Conservation (phyloP, 2,329 filamentous ascomycete species). For the Metarhizium rileyi region DNA sequence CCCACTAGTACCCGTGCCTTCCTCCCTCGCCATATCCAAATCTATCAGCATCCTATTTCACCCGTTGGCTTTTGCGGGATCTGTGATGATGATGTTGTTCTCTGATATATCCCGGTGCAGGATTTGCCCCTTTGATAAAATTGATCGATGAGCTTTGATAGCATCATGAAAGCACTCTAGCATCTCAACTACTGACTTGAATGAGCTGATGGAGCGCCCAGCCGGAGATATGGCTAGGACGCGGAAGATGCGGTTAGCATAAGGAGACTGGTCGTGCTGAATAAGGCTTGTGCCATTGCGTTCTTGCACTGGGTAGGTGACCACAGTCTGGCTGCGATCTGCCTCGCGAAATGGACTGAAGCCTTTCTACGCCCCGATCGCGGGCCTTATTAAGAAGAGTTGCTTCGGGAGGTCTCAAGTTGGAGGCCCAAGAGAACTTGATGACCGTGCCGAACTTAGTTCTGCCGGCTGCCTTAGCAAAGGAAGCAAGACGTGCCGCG, state of each 20-base stretch:
- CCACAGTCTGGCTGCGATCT: not conserved
- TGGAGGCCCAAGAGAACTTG: not conserved
- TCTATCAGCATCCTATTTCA: constrained; percentile 8
- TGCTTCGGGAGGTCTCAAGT: not conserved
- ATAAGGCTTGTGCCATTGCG: not conserved
- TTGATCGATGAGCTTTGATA: constrained; percentile 5
- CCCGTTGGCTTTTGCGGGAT: constrained; percentile 1
- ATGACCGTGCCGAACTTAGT: not conserved
- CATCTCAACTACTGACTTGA: constrained; percentile 5
- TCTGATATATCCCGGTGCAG: constrained; percentile 7
- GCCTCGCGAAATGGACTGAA: not conserved
- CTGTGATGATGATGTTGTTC: constrained; percentile 7
- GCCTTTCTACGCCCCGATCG: not conserved
- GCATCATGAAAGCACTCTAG: constrained; percentile 6
- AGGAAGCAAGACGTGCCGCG: not conserved
- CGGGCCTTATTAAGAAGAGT: not conserved
- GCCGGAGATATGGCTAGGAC: constrained; percentile 6
- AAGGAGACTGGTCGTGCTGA: constrained; percentile 1
- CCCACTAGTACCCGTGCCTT: constrained; percentile 2
- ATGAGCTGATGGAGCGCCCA: constrained; percentile 5
- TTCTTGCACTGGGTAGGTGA: constrained; percentile 1
- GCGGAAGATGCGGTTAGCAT: constrained; percentile 5
- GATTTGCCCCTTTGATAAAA: constrained; percentile 4
- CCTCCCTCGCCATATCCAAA: constrained; percentile 7
- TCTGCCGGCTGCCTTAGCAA: not conserved